Base-by-base conservation (phyloP, 1,139 yeast genomes). In the Blastobotrys indianensis region DNA sequence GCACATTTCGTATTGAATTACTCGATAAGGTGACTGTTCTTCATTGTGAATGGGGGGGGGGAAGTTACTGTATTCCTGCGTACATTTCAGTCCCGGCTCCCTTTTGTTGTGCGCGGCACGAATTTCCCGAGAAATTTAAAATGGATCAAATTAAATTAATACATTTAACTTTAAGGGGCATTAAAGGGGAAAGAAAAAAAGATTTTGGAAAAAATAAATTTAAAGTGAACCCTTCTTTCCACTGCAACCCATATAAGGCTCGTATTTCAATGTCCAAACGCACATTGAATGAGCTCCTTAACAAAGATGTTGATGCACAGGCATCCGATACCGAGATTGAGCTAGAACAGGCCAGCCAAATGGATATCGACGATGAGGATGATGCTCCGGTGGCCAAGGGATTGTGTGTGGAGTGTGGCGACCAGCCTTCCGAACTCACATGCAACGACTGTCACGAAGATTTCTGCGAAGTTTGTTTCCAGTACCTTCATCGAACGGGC, bases 391-490 rank as follows among this genome's bases (percentile, higher is more conserved):
- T 30, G 20, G 45, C 42, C 20, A 64, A 68, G 17, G 61, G 65
- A 2, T 63, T 74, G 36, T 82, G 90, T 62, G 69, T 77, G 11
- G 88, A 82, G 54, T 82, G 90, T 60, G 76, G 76, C 31, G 85
- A 82, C 58, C 84, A 80, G 77, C 80, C 83, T 23, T 67, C 76
- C 4, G 85, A 80, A 53, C 63, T 79, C 9, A 61, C 67, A 30
- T 82, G 90, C 61, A 58, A 64, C 32, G 70, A 70, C 43, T 82
- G 90, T 62, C 75, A 74, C 32, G 90, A 82, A 54, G 69, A 70
- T 23, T 82, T 80, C 54, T 82, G 90, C 60, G 70, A 73, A 31
- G 84, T 81, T 1, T 82, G 90, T 58, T 81, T 75, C 57, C 78
- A 72, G 36, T 74, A 80, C 65, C 67, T 80, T 15, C 90, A 82